phyloP scores from a whole-genome alignment of 805 yeast genomes.

The Candida silvicultrix region DNA sequence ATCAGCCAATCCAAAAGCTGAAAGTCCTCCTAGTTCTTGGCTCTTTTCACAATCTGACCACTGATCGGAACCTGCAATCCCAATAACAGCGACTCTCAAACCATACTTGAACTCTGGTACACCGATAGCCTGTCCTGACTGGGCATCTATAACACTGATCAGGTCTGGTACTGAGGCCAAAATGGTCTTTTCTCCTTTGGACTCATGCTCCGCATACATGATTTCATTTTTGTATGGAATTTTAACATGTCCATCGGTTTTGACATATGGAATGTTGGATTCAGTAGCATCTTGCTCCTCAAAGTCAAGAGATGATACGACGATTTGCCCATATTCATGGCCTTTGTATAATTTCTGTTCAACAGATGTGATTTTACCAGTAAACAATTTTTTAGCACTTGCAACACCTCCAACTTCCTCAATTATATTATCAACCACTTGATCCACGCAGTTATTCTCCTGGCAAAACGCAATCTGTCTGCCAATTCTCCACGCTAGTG shows the following conservation, averaged over 20 bases:
- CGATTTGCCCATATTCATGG: slow-evolving; percentile 34
- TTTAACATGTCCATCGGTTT: slow-evolving; percentile 9
- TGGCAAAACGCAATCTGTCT: slow-evolving; percentile 15
- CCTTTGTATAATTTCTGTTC: slow-evolving; percentile 32
- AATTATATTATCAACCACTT: slow-evolving; percentile 29
- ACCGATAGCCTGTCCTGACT: slow-evolving; percentile 22
- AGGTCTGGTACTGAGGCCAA: slow-evolving; percentile 36
- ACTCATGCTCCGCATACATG: slow-evolving; percentile 24
- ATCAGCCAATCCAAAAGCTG: not conserved
- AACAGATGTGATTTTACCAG: slow-evolving; percentile 34
- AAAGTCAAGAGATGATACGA: slow-evolving; percentile 15
- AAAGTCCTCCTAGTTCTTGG: not conserved
- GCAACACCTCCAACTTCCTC: slow-evolving; percentile 26
- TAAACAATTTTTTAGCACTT: slow-evolving; percentile 25
- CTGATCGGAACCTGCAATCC: not conserved
- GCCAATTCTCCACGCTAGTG: slow-evolving; percentile 39
- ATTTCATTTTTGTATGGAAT: slow-evolving; percentile 42
- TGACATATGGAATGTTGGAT: not conserved
- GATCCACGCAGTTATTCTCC: slow-evolving; percentile 8
- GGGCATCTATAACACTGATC: slow-evolving; percentile 30
- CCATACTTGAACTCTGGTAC: slow-evolving; percentile 24
- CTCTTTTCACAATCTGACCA: not conserved
- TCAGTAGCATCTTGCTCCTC: not conserved
- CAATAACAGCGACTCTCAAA: slow-evolving; percentile 16
- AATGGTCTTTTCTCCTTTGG: slow-evolving; percentile 7